Evolutionary conservation across 148 eudicot genomes (phyloP).

Genomic region (Tetragonia tetragonoides): DNA sequence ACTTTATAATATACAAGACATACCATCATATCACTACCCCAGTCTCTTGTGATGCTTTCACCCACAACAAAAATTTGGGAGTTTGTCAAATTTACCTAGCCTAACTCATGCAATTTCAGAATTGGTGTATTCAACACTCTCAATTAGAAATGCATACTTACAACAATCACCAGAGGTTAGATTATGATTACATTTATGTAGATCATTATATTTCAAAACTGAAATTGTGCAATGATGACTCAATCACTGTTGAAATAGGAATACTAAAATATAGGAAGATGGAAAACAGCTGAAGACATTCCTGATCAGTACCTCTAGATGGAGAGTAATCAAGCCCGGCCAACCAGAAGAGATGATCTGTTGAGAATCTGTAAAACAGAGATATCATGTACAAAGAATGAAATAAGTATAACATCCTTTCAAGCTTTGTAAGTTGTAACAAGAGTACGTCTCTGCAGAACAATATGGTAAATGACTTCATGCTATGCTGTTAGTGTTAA

Average conservation of each 20-base stretch:
- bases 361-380: not conserved
- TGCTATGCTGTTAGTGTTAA: not conserved
- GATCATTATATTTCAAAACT: no score
- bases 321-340: slow-evolving; percentile 2
- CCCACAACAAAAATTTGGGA: no score
- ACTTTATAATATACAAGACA: not conserved
- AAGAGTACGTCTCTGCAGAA: not conserved
- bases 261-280: not conserved
- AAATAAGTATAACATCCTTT: not conserved
- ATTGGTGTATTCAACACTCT: no score
- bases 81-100: no score
- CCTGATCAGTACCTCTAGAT: not conserved
- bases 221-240: not conserved
- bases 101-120: no score
- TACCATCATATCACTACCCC: not conserved
- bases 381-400: not conserved
- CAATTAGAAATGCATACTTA: no score
- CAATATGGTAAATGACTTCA: not conserved
- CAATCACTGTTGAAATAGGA: not conserved
- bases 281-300: not conserved
- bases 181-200: no score
- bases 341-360: slow-evolving; percentile 2
- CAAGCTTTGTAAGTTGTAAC: not conserved
- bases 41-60: no score
- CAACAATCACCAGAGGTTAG: no score